These are phyloP conservation scores for Ceratobasidium papillatum DNA, from an alignment of 1,284 basidiomycete species.

Conservation along the genomic window DNA sequence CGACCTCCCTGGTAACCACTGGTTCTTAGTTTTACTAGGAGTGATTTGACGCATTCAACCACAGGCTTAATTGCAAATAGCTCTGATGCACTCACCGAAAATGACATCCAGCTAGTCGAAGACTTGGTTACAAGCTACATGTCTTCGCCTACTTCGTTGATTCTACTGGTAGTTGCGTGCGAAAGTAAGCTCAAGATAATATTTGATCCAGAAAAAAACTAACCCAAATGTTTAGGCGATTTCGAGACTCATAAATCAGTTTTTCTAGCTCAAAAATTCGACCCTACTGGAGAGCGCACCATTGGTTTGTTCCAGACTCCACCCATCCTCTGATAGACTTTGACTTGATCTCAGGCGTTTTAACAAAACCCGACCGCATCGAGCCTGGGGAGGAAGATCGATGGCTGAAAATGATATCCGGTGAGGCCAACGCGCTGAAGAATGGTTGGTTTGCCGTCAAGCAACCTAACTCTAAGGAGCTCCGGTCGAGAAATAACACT, in stretches of 20 bases:
- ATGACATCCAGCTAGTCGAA: constrained; percentile 70
- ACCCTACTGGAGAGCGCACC: constrained; percentile 69
- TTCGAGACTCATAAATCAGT: constrained; percentile 78
- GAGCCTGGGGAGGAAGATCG: constrained; percentile 64
- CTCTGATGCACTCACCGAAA: constrained; percentile 58
- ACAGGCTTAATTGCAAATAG: constrained; percentile 72
- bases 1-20: constrained; percentile 69
- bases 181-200: constrained; percentile 61
- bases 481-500: constrained; percentile 61
- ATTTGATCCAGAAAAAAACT: background rate
- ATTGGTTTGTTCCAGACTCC: constrained; percentile 62
- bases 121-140: constrained; percentile 68
- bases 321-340: background rate
- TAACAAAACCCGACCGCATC: constrained; percentile 84
- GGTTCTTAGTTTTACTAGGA: background rate
- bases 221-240: constrained; percentile 60
- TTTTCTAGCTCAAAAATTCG: constrained; percentile 63
- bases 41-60: background rate
- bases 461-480: constrained; percentile 65
- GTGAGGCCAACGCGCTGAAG: constrained; percentile 63
- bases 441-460: constrained; percentile 80
- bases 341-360: constrained; percentile 62
- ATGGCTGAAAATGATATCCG: constrained; percentile 68
- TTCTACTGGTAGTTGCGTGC: constrained; percentile 74
- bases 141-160: constrained; percentile 67